These are phyloP conservation scores for Calonectria hawksworthii DNA, from an alignment of 2,329 filamentous ascomycete species.

Conservation along the genomic window DNA sequence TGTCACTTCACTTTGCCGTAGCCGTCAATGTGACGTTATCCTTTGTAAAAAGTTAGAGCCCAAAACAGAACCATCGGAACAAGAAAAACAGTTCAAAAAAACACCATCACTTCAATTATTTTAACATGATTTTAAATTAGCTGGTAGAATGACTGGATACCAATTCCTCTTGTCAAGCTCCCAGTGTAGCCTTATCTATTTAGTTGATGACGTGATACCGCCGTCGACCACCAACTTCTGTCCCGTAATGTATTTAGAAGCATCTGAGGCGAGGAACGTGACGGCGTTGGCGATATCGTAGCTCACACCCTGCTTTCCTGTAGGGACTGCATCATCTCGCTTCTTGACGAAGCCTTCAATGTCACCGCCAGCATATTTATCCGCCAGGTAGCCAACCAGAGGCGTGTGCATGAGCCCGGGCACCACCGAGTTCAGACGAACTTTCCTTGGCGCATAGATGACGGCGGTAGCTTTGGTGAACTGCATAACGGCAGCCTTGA, in stretches of 20 bases:
- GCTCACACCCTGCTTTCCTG: not conserved
- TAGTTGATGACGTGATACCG: not conserved
- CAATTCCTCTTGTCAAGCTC: not conserved
- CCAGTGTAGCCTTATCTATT: not conserved
- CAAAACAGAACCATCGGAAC: not conserved
- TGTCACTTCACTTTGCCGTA: no score
- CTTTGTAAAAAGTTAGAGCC: no score
- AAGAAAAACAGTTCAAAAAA: not conserved
- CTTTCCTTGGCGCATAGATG: conserved; percentile 58
- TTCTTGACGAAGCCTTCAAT: not conserved
- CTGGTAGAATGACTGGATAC: not conserved
- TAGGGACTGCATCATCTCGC: not conserved
- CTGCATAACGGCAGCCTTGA: conserved; percentile 61
- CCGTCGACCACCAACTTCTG: conserved; percentile 26
- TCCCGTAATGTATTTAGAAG: conserved; percentile 22
- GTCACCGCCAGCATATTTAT: conserved; percentile 36
- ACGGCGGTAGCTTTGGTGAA: conserved; percentile 60
- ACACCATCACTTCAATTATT: not conserved
- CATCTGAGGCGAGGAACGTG: conserved; percentile 1
- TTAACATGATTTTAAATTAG: not conserved
- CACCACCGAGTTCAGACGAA: conserved; percentile 63
- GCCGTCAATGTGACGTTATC: no score
- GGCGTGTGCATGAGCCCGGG: conserved; percentile 24
- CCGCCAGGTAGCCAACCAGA: not conserved
- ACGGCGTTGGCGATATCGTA: conserved; percentile 8